Evolutionary conservation across 345 rosid genomes (phyloP), one percentile per base, ranked within the genome.

Genomic region (Alliaria petiolata): DNA sequence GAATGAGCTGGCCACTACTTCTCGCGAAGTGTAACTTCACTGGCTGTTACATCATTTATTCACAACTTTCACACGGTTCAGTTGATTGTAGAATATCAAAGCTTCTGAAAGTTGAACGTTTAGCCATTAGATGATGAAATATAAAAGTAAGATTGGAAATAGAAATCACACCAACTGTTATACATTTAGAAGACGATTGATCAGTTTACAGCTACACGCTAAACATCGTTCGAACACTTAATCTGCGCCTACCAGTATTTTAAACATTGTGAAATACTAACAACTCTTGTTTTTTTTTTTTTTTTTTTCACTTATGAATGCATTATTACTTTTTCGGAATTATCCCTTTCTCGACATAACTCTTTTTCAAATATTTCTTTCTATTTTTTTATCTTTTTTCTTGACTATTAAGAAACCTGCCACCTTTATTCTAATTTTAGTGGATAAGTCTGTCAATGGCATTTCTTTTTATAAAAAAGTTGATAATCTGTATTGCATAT

Each of bases 1-100:
- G 39, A 75, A 75, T 75, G 79, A 75, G 74, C 69, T 75, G 79
- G 79, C 64, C 74, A 75, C 78, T 42, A 75, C 54, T 13, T 25
- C 70, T 36, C 13, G 3, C 36, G 55, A 74, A 57, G 54, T 58
- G 78, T 74, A 74, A 74, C 78, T 74, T 74, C 72, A 74, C 62
- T 52, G 57, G n/a, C 63, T 60, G 79, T 75, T 75, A 75, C 74
- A 75, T 75, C 74, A 68, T 35, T 61, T 52, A 59, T 52, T 61
- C 61, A 68, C 64, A 3, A 75, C 79, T 75, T 75, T 52, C 65
- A 25, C 64, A 68, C 74, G 69, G 43, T 52, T 60, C 20, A n/a
- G 34, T 68, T 74, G 45, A 49, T 75, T 51, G 40, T 59, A 40
- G 42, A 74, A 59, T 66, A 50, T 20, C 68, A 50, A 4, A 65